Percentiles rank a stretch among this genome's conserved stretches.
Evolutionary conservation across 768 basidiomycete species (phyloP).

Genomic region (Agrocybe praecox): DNA sequence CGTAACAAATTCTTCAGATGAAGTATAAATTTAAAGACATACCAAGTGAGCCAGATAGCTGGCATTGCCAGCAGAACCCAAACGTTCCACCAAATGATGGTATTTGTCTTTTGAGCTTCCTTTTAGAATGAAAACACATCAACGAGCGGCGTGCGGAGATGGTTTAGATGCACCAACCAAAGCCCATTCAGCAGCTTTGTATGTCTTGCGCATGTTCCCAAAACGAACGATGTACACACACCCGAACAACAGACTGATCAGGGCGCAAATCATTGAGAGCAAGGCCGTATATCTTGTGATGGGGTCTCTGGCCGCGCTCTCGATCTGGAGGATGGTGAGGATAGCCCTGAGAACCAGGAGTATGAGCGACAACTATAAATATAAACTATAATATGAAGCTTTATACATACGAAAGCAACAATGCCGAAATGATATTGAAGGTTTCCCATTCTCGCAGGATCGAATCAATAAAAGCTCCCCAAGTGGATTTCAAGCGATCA

Average conservation of each 20-base stretch:
- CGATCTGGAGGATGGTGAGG: conserved; percentile 31
- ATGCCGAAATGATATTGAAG: conserved; percentile 29
- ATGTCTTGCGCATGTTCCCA: conserved; percentile 62
- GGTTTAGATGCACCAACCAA: conserved; percentile 20
- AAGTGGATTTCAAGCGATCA: conserved; percentile 17
- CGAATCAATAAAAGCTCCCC: conserved; percentile 28
- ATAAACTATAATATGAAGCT: not conserved
- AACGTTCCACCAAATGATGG: conserved; percentile 50
- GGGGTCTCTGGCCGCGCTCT: conserved; percentile 46
- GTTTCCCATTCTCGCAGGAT: conserved; percentile 31
- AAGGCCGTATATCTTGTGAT: conserved; percentile 56
- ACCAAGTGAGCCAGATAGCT: conserved; percentile 64
- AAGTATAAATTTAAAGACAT: not conserved
- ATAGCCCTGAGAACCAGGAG: conserved; percentile 22
- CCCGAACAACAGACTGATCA: conserved; percentile 63
- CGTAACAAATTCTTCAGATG: too few relatives aligned
- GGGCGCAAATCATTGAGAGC: conserved; percentile 54
- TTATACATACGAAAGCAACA: conserved; percentile 25
- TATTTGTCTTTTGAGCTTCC: conserved; percentile 47
- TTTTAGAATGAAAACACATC: not conserved
- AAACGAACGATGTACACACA: conserved; percentile 65
- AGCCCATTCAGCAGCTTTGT: conserved; percentile 61
- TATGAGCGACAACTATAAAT: not conserved
- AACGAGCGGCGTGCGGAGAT: not conserved
- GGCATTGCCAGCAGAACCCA: conserved; percentile 68